Base-by-base conservation (phyloP, 768 basidiomycete genomes). In the Boletus rufocinnamomeus region DNA sequence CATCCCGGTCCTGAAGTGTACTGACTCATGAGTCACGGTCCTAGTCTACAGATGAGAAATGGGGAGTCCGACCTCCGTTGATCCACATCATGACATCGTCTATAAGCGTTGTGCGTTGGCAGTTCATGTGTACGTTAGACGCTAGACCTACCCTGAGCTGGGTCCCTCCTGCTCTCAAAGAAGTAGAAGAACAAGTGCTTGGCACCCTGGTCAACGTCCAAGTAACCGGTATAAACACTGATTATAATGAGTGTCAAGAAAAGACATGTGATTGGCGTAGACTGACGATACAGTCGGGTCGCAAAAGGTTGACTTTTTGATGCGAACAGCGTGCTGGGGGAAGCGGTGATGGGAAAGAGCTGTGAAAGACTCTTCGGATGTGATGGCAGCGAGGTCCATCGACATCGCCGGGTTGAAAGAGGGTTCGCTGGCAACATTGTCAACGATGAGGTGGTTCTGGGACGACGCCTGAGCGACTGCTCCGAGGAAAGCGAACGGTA, bases 21-120 rank as follows among this genome's bases (percentile, higher is more conserved):
- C 17, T 28, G 13, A 37, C 1, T 10, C 13, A 16, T 54, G 25
- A 57, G 52, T 32, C 16, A 37, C 35, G 35, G 6, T 7, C 46
- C 44, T 41, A 32, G 37, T 44, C 50, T 47, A 19, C 47, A 57
- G 34, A 25, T 40, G 13, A 54, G 51, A 50, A 27, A 21, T 19
- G 44, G 13, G n/a, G 6, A 30, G 75, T 76, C 32, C 74, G 72
- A 73, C 72, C 85, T 72, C 84, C 86, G 51, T 86, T 86, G 44
- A 86, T 86, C 85, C 86, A 87, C 82, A 88, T 84, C 74, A 87
- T 77, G 28, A 86, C 80, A 70, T 86, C 84, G 65, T 87, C 87
- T 78, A 46, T 9, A 47, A 45, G 13, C 1, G 4, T 17, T 45
- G 27, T 35, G 19, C 16, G 32, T 59, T 14, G 19, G 37, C 16